Evolutionary conservation across 1,139 yeast species (phyloP), one percentile per base, ranked within the genome.

Genomic region (Suhomyces yuchorum): DNA sequence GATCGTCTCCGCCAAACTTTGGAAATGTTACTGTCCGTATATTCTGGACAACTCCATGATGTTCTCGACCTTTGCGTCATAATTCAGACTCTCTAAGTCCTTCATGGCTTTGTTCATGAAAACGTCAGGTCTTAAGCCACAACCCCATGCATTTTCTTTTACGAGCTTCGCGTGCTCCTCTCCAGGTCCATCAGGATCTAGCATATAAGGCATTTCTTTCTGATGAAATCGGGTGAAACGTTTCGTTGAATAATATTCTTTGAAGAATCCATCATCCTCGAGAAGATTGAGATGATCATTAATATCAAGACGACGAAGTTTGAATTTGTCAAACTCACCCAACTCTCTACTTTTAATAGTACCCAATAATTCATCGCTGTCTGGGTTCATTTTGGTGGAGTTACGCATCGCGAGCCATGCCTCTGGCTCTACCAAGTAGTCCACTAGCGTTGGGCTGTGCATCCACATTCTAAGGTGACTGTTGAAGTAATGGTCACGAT

Each of bases 401-500:
- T 40, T 47, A 9, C 46, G 36, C 45, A 41, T 42, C 15, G 47
- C 49, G 8, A 61, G 45, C 70, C 71, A 70, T 14, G 39, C 40
- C 12, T 49, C 43, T 0, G 68, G 66, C 44, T 63, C 59, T 3
- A 56, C 53, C n/a, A 66, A 17, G 47, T 70, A 70, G 41, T 66
- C 66, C 26, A 66, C 50, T 15, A 70, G 51, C 1, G 52, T 50
- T 26, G 61, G 63, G 2, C 68, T 60, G 14, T 52, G 54, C 24
- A 63, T 57, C 78, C 78, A 73, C 43, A 69, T 52, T 36, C 76
- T 54, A 36, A 72, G 62, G 49, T 67, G 67, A 26, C 59, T 63
- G 42, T 71, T 57, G 54, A 59, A 73, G 37, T 58, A 60, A 49
- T 60, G 65, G 42, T 65, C 65, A 30, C 61, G 53, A 53, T 58